Evolutionary conservation across 2,329 filamentous ascomycete genomes (phyloP), one percentile per base, ranked within the genome.

Genomic region (Sarocladiaceae sp.): DNA sequence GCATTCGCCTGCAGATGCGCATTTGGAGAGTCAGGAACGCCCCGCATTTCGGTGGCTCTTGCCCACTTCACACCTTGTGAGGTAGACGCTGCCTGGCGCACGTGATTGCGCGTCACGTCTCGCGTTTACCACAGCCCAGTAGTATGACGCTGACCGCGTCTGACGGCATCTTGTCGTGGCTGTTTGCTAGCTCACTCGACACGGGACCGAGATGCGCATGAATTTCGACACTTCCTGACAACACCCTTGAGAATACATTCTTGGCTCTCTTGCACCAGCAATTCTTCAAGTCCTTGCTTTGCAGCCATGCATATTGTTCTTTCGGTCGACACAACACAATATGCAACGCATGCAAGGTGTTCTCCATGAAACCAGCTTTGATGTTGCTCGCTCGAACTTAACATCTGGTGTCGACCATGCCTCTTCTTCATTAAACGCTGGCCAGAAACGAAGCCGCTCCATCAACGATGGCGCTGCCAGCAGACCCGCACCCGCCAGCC

Each of bases 311-410:
- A 29, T 19, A 40, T 31, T 34, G 15, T 27, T 19, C 45, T 26
- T 19, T 45, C 45, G 10, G 29, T 11, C 37, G 29, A 5, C 21
- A 26, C 24, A 5, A 34, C 51, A 47, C 50, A 55, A 32, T 39
- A 69, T 69, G 66, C 58, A 63, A 52, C 60, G 58, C 52, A 66
- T 66, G 58, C 61, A 58, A 47, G 63, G 69, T 42, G 51, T 68
- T 34, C 54, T 68, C 37, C 72, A 78, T 58, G 70, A 69, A 46
- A 75, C 72, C 50, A 76, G 72, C 45, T 60, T 78, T 24, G 66
- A 74, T 44, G 67, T 70, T 39, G 70, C 70, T 16, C 58, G 64
- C 31, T 60, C 32, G 40, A 18, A 32, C 15, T 27, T 32, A 11
- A 26, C 32, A 43, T 21, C 40, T 15, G 15, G 23, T 33, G 15